Evolutionary conservation across 257 asterid genomes (phyloP).

Genomic region (Petunia axillaris): DNA sequence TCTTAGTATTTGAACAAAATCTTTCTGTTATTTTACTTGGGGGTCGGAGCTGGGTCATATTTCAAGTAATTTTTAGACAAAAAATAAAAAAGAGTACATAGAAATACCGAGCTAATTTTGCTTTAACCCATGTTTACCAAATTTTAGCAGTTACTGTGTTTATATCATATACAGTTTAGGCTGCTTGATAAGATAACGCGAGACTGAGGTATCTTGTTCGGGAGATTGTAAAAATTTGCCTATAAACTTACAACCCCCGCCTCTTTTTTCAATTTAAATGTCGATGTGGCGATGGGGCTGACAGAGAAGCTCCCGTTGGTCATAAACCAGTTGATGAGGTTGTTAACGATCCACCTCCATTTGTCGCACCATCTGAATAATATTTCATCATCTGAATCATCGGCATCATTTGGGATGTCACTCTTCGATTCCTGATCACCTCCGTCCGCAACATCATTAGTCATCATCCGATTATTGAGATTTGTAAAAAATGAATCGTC

Average conservation of each 20-base stretch:
- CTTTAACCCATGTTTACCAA: slow-evolving; percentile 22
- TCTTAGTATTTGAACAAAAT: not conserved
- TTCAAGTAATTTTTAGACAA: not conserved
- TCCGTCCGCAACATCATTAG: no score
- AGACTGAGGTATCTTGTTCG: slow-evolving; percentile 19
- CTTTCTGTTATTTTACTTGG: not conserved
- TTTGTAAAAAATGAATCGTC: no score
- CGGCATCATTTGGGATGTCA: no score
- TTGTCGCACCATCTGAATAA: no score
- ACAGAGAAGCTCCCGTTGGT: no score
- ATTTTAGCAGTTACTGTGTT: slow-evolving; percentile 30
- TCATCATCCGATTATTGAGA: no score
- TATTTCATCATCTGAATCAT: no score
- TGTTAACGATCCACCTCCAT: no score
- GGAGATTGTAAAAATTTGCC: slow-evolving; percentile 36
- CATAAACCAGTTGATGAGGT: no score
- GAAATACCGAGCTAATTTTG: slow-evolving; percentile 7
- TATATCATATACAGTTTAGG: slow-evolving; percentile 42
- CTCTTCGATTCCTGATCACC: no score
- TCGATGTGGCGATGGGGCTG: no score
- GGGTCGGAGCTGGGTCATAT: not conserved
- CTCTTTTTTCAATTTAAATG: not conserved
- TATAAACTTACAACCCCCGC: slow-evolving; percentile 22
- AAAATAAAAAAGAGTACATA: slow-evolving; percentile 29
- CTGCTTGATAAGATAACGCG: slow-evolving; percentile 23